Conservation (phyloP, 352 stramenopile genomes). For the Elongisporangium prolatum region DNA sequence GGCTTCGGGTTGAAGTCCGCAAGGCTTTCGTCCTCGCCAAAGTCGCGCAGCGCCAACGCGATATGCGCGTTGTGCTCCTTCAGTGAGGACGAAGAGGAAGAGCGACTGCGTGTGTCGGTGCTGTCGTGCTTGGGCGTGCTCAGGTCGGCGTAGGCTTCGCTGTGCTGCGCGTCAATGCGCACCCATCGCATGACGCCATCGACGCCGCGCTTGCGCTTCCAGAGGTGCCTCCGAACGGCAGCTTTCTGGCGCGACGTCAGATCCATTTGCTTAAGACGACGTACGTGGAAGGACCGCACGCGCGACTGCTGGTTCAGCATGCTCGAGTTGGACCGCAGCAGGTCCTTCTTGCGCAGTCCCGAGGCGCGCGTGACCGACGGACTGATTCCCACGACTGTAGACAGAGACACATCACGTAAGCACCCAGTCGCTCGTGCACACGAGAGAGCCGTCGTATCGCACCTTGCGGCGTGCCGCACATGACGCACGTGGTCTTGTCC, state of each 20-base stretch:
- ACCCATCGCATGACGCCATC: slow-evolving; percentile 80
- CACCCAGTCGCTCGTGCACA: background rate
- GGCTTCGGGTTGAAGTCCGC: slow-evolving; percentile 24
- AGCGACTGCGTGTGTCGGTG: slow-evolving; percentile 21
- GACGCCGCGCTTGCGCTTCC: slow-evolving; percentile 62
- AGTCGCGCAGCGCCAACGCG: slow-evolving; percentile 69
- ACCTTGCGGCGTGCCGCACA: slow-evolving; percentile 70
- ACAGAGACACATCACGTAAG: background rate
- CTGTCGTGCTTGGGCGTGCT: slow-evolving; percentile 43
- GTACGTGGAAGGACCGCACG: slow-evolving; percentile 81
- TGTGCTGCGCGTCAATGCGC: slow-evolving; percentile 59
- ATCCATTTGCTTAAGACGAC: slow-evolving; percentile 83
- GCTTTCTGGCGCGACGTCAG: slow-evolving; percentile 77
- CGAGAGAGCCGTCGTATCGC: background rate
- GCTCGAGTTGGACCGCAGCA: slow-evolving; percentile 55
- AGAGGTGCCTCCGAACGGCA: slow-evolving; percentile 68
- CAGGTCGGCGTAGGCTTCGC: slow-evolving; percentile 35
- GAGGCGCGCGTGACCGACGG: slow-evolving; percentile 68
- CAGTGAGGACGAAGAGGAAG: slow-evolving; percentile 49
- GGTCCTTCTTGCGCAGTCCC: slow-evolving; percentile 55
- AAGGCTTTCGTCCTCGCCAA: slow-evolving; percentile 45
- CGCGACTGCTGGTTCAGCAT: slow-evolving; percentile 81
- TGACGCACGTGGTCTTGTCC: slow-evolving; percentile 74
- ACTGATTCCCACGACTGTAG: slow-evolving; percentile 39
- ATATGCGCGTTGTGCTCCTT: slow-evolving; percentile 71